A percentile compares a stretch with the other conserved stretches of the same genome.
Conservation (phyloP, 2,329 filamentous ascomycete species). For the Tolypocladium sp. region DNA sequence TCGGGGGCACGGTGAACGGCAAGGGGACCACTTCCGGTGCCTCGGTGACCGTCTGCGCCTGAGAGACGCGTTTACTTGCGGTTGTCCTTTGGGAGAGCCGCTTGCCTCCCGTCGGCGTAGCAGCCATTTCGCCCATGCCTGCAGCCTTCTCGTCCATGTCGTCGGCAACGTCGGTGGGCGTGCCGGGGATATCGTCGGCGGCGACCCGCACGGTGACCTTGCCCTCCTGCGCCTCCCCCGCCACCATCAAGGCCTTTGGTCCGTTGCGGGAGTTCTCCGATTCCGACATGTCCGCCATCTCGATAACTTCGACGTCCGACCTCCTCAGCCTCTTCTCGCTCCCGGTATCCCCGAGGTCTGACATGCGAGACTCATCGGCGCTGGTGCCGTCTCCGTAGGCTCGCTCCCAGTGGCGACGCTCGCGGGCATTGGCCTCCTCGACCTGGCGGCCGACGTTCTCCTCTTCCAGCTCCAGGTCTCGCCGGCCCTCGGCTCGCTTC, state of each 20-base stretch:
- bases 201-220: slow-evolving; percentile 45
- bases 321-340: slow-evolving; percentile 33
- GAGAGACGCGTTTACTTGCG: slow-evolving; percentile 7
- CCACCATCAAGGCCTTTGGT: slow-evolving; percentile 30
- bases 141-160: slow-evolving; percentile 20
- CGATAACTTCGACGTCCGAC: slow-evolving; percentile 38
- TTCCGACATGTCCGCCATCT: slow-evolving; percentile 41
- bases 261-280: slow-evolving; percentile 18
- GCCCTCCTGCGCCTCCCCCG: slow-evolving; percentile 29
- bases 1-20: slow-evolving; percentile 51
- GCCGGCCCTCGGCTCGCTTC: slow-evolving; percentile 39
- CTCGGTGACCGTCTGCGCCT: slow-evolving; percentile 19
- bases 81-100: slow-evolving; percentile 12
- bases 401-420: slow-evolving; percentile 66
- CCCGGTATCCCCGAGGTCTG: slow-evolving; percentile 38
- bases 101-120: slow-evolving; percentile 4
- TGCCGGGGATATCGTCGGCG: slow-evolving; percentile 32
- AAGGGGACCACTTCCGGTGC: slow-evolving; percentile 49
- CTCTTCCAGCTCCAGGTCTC: slow-evolving; percentile 54
- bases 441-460: slow-evolving; percentile 59
- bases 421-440: slow-evolving; percentile 51
- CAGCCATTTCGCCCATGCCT: slow-evolving; percentile 17
- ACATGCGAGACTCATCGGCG: slow-evolving; percentile 33
- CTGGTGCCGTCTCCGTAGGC: slow-evolving; percentile 57
- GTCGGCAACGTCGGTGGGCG: slow-evolving; percentile 13